Base-by-base conservation (phyloP, 345 rosid species). In the Eucalyptus virginea region DNA sequence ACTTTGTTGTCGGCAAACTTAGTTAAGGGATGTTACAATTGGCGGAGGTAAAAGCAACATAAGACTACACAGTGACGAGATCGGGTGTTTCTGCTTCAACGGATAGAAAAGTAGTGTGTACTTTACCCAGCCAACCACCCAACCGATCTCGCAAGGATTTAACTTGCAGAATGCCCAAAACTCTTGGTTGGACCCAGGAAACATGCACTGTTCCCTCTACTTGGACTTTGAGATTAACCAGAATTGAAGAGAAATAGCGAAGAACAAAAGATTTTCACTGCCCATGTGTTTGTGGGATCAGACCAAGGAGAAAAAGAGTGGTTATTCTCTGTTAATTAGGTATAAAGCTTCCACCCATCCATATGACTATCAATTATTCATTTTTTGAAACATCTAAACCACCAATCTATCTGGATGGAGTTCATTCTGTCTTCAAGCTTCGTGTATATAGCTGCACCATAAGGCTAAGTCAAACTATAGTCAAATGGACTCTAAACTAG, bases 81-180 rank as follows among this genome's bases (percentile, higher is more conserved):
- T 97, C 99, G 3, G 95, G 99, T 85, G 98, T 97, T 93, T 97
- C 99, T 4, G 99, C 98, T 93, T 96, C 98, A 16, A 97, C 91
- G 30, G 99, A 97, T 86, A 96, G 69, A 91, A 93, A 23, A 54
- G 60, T 3, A 54, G 2, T 23, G 60, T 54, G 60, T 21, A 21
- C 60, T 54, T 54, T 54, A 91, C 91, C 98, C 89, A 95, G 89
- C 99, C 99, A 97, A 88, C 40, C 89, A 90, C 96, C 97, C 88
- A 97, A 90, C 56, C 96, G 95, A 88, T 95, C 98, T 32, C 95
- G 92, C 94, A 94, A 93, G 81, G 98, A 94, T 92, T 94, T 95
- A 93, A 97, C 93, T 92, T 97, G 99, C 42, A 96, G 93, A 51
- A 95, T 97, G 87, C 98, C 98, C 92, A 96, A 83, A 91, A 97